Evolutionary conservation across 352 stramenopile species (phyloP).

Genomic region (Pythium aquatile): DNA sequence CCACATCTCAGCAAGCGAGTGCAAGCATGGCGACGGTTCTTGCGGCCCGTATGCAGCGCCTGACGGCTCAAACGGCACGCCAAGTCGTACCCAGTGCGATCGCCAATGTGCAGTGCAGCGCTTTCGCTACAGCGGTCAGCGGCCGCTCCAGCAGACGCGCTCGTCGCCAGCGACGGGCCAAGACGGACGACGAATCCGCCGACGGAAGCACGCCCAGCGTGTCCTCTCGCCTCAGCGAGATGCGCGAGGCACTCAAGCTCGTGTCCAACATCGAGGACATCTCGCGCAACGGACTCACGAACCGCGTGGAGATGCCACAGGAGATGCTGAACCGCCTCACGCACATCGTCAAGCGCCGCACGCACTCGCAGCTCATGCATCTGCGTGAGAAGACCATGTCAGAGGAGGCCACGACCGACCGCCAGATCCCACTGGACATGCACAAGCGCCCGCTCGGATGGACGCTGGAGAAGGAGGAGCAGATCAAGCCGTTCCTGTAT

Average conservation of each 20-base stretch:
- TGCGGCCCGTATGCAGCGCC: constrained; percentile 9
- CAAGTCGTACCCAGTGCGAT: neutral
- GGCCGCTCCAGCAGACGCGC: constrained; percentile 35
- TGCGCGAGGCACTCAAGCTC: constrained; percentile 40
- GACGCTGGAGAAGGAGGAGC: constrained; percentile 64
- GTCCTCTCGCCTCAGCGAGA: constrained; percentile 32
- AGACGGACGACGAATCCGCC: constrained; percentile 12
- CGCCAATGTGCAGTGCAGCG: constrained; percentile 6
- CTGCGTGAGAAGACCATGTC: constrained; percentile 55
- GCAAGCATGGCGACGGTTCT: constrained; percentile 12
- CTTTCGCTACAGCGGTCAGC: constrained; percentile 18
- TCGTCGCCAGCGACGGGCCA: constrained; percentile 40
- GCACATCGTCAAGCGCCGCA: constrained; percentile 60
- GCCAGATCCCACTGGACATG: constrained; percentile 68
- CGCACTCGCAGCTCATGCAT: constrained; percentile 75
- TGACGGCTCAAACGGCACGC: constrained; percentile 9
- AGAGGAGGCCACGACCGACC: constrained; percentile 44
- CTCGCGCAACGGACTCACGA: constrained; percentile 58
- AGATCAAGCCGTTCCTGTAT: constrained; percentile 68
- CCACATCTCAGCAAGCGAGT: constrained; percentile 19
- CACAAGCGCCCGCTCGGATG: constrained; percentile 76
- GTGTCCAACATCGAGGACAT: constrained; percentile 61
- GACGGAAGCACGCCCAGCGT: constrained; percentile 7
- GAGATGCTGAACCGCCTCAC: constrained; percentile 59
- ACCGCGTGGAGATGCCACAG: constrained; percentile 72